A percentile compares a stretch with the other conserved stretches of the same genome.
phyloP scores from a whole-genome alignment of 164 flowering plant species.

The Protea cynaroides region DNA sequence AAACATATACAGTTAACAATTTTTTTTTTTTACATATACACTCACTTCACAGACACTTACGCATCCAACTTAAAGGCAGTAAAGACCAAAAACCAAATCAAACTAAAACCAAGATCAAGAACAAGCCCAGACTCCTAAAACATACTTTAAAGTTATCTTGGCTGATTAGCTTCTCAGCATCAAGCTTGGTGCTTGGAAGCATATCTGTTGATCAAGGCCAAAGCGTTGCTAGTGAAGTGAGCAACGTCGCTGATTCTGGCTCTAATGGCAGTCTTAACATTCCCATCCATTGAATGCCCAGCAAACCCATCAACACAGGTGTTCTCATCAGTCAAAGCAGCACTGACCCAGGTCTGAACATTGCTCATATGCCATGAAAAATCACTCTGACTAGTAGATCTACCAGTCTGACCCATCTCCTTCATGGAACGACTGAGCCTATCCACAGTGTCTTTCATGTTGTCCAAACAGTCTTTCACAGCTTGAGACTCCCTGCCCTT shows the following conservation, averaged over 20 bases:
- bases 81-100: neutral
- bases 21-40: neutral
- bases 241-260: slow-evolving; percentile 15
- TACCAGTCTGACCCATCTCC: slow-evolving; percentile 24
- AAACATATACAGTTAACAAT: neutral
- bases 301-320: slow-evolving; percentile 36
- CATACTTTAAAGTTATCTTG: neutral
- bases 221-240: slow-evolving; percentile 35
- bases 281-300: slow-evolving; percentile 3
- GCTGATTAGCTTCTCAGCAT: neutral
- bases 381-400: neutral
- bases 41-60: neutral
- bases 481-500: slow-evolving; percentile 16
- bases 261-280: slow-evolving; percentile 14
- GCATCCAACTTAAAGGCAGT: neutral
- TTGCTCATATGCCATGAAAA: slow-evolving; percentile 35
- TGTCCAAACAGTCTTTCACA: slow-evolving; percentile 26
- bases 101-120: neutral
- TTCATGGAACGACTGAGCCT: slow-evolving; percentile 17
- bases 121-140: neutral
- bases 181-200: slow-evolving; percentile 9
- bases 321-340: slow-evolving; percentile 36
- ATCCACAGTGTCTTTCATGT: slow-evolving; percentile 28
- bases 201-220: slow-evolving; percentile 26
- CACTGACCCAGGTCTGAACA: slow-evolving; percentile 41